phyloP scores from a whole-genome alignment of 192 early-diverging fungal species.

The Backusella luteola region DNA sequence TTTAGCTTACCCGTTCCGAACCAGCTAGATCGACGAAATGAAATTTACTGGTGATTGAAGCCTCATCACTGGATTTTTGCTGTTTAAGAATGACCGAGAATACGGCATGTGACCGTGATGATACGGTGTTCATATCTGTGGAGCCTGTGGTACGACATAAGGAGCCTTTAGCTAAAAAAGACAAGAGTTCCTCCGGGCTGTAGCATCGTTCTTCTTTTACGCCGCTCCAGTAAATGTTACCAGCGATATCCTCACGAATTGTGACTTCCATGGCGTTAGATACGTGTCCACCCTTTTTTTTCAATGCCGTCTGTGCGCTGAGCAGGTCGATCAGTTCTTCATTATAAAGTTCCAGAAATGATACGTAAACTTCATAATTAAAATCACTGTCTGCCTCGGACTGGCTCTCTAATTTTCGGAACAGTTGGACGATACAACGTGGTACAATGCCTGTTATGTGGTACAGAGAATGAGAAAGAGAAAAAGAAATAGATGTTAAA shows the following conservation, averaged over 20 bases:
- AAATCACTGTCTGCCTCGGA: conserved; percentile 33
- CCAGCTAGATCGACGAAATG: conserved; percentile 99
- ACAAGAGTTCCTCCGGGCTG: conserved; percentile 62
- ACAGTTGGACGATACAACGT: conserved; percentile 62
- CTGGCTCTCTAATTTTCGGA: conserved; percentile 34
- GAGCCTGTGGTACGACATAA: conserved; percentile 72
- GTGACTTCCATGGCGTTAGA: conserved; percentile 22
- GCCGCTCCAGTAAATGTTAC: conserved; percentile 84
- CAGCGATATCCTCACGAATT: conserved; percentile 82
- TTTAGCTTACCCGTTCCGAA: conserved; percentile 67
- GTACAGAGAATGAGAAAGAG: conserved; percentile 1
- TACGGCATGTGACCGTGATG: conserved; percentile 95
- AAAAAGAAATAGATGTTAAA: background rate
- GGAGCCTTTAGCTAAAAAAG: conserved; percentile 50
- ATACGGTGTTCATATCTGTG: conserved; percentile 94
- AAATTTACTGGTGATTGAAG: conserved; percentile 70
- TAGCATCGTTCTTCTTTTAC: conserved; percentile 75
- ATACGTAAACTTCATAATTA: conserved; percentile 60
- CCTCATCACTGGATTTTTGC: conserved; percentile 43
- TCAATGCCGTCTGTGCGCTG: conserved; percentile 30
- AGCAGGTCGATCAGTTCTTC: conserved; percentile 93
- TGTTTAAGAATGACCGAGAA: conserved; percentile 89
- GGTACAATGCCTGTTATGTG: conserved; percentile 62
- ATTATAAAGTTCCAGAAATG: conserved; percentile 96
- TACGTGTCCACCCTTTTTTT: conserved; percentile 27